Percentiles rank a stretch among this genome's conserved stretches.
phyloP scores from a whole-genome alignment of 352 stramenopile species.

The Pilasporangium apinafurcum region DNA sequence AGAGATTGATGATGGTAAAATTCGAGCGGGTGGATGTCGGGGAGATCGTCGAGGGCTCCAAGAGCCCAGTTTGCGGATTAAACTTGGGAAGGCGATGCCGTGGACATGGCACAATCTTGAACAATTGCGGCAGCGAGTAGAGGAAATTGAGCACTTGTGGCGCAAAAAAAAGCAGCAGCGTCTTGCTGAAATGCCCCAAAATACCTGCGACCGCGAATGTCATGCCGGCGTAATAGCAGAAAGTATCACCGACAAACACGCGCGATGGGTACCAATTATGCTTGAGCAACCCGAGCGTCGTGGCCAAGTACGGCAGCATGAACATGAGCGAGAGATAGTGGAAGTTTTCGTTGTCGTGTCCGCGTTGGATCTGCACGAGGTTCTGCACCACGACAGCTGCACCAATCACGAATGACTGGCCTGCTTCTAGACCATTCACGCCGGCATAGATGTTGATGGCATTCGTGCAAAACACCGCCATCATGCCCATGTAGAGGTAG shows the following conservation, averaged over 20 bases:
- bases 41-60: conserved; percentile 91
- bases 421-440: conserved; percentile 98
- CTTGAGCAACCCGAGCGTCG: conserved; percentile 91
- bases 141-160: conserved; percentile 99
- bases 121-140: conserved; percentile 97
- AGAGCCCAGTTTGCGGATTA: conserved; percentile 86
- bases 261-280: conserved; percentile 98
- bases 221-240: conserved; percentile 99
- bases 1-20: conserved; percentile 87
- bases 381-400: conserved; percentile 94
- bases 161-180: conserved; percentile 97
- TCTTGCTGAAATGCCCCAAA: conserved; percentile 98
- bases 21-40: conserved; percentile 79
- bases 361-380: conserved; percentile 89
- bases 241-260: conserved; percentile 99
- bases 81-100: conserved; percentile 96
- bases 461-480: conserved; percentile 99
- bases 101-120: conserved; percentile 97
- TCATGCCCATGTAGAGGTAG: conserved; percentile 98
- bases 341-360: conserved; percentile 78
- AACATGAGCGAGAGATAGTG: conserved; percentile 97
- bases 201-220: conserved; percentile 96
- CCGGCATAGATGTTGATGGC: conserved; percentile 99
- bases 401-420: conserved; percentile 92
- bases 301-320: conserved; percentile 94